phyloP scores from a whole-genome alignment of 495 filamentous ascomycete genomes.

The Xylaria intraflava region DNA sequence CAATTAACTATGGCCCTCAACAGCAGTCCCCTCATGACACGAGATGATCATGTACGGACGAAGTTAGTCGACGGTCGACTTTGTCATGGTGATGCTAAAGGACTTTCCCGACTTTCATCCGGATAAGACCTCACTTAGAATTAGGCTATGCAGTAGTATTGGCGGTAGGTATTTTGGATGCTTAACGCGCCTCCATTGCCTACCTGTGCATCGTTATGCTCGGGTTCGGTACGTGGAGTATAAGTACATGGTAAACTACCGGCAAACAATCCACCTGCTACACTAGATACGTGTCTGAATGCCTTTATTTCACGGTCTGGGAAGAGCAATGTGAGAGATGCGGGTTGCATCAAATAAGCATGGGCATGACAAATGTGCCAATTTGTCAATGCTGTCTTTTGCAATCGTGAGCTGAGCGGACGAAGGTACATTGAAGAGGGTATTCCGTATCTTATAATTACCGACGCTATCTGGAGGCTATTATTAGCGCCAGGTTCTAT shows the following conservation, averaged over 20 bases:
- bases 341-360: neutral
- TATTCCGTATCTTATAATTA: neutral
- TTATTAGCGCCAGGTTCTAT: too few species aligned
- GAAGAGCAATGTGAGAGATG: neutral
- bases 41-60: neutral
- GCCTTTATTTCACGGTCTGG: neutral
- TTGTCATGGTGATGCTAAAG: neutral
- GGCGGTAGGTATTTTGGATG: too few species aligned
- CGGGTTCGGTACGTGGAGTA: too few species aligned
- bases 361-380: neutral
- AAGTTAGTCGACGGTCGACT: neutral
- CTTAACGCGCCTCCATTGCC: too few species aligned
- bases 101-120: too few species aligned
- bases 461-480: neutral
- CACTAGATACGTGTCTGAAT: neutral
- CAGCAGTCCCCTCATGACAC: neutral
- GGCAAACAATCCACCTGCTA: neutral
- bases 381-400: constrained; percentile 1
- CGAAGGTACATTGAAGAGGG: neutral
- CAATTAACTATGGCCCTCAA: too few species aligned
- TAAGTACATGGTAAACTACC: too few species aligned
- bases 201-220: too few species aligned
- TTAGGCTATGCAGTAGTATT: too few species aligned
- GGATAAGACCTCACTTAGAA: too few species aligned
- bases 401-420: neutral